phyloP scores from a whole-genome alignment of 2,329 filamentous ascomycete species.

The Helotiales sp. region DNA sequence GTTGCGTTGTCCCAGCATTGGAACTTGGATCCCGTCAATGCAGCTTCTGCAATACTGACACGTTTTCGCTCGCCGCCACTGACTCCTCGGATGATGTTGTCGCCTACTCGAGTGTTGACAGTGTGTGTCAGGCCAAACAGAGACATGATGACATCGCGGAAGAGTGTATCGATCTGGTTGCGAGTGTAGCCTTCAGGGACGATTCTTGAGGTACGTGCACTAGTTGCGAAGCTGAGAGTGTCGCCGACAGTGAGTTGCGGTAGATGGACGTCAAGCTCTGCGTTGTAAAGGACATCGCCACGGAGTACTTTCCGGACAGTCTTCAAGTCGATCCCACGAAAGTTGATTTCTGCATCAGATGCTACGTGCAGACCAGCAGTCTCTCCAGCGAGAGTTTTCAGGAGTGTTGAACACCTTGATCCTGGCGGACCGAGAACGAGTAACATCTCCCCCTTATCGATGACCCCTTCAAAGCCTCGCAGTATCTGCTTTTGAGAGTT shows the following conservation, averaged over 20 bases:
- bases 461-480: slow-evolving; percentile 63
- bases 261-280: slow-evolving; percentile 76
- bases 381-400: slow-evolving; percentile 61
- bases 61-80: slow-evolving; percentile 75
- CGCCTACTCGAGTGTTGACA: slow-evolving; percentile 72
- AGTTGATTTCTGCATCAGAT: slow-evolving; percentile 58
- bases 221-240: slow-evolving; percentile 74
- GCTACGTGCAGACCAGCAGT: slow-evolving; percentile 60
- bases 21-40: slow-evolving; percentile 58
- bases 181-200: slow-evolving; percentile 62
- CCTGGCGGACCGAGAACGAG: slow-evolving; percentile 71
- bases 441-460: slow-evolving; percentile 67
- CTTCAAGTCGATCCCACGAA: slow-evolving; percentile 61
- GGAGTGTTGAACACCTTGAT: slow-evolving; percentile 68
- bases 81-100: slow-evolving; percentile 71
- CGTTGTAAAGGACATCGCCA: slow-evolving; percentile 72
- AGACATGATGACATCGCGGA: slow-evolving; percentile 65
- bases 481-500: slow-evolving; percentile 61
- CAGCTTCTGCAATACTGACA: slow-evolving; percentile 79
- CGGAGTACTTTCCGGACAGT: slow-evolving; percentile 58
- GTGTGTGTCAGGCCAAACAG: slow-evolving; percentile 74
- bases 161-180: slow-evolving; percentile 51
- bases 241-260: slow-evolving; percentile 75
- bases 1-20: slow-evolving; percentile 79
- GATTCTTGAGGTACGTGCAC: slow-evolving; percentile 68